Evolutionary conservation across 305 asterid species (phyloP), one percentile per base, ranked within the genome.

Genomic region (Fraxinus xanthoxyloides): DNA sequence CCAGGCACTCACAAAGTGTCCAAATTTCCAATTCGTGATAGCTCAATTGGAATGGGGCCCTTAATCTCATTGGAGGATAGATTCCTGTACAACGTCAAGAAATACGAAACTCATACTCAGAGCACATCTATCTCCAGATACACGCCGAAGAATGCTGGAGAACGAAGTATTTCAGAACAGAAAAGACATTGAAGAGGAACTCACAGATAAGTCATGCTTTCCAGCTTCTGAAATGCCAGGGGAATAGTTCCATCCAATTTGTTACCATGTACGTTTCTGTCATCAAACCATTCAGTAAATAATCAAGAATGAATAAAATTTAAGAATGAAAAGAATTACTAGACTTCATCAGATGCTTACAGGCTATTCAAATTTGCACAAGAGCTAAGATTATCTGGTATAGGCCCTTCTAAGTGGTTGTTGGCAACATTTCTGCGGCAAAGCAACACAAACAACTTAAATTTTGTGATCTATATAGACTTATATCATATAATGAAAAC

Each of bases 151-250:
- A 15, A 28, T 12, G 0, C 8, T 13, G 10, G 5, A 1, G 17
- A 13, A 28, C 12, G 3, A 67, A 7, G 0, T 35, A 56, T 38
- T 61, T 17, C 4, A 8, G 26, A 63, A 59, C 21, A 34, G 40
- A 35, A 12, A 0, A 21, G 26, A 26, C 12, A 74, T 75, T 2
- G 38, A 17, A 19, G 12, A 69, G 70, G 83, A 83, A 91, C 98
- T 92, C 85, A 94, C 98, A 96, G 87, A 89, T 94, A 90, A 1
- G 99, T 96, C 99, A 94, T 94, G 88, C 97, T 94, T 86, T 94
- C 97, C 12, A 96, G 91, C 88, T 85, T 92, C 59, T 93, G 93
- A 92, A 94, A 93, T 26, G 93, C 88, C 17, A 83, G 84, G 61
- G 99, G 99, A 73, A 96, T 90, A 5, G 92, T 91, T 82, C 99